Evolutionary conservation across 768 basidiomycete species (phyloP).

Genomic region (Phaeotremella skinneri): DNA sequence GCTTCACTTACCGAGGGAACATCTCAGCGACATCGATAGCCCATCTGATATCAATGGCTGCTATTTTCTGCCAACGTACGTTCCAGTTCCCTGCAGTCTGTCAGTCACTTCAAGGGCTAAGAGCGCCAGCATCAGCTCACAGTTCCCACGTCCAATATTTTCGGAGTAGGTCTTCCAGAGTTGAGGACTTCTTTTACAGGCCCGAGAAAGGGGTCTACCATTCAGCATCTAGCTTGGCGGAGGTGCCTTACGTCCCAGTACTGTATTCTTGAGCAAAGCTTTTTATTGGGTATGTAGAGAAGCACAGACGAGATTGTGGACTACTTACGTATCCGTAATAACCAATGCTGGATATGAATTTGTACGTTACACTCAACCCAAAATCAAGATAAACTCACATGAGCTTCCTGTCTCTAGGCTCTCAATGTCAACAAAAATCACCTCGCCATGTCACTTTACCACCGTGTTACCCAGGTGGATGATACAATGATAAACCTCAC

Average conservation of each 20-base stretch:
- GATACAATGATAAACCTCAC: too few species aligned
- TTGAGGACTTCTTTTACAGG: conserved; percentile 13
- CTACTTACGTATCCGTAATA: conserved; percentile 14
- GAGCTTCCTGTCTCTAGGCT: conserved; percentile 3
- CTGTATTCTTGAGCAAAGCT: conserved; percentile 9
- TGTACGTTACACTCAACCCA: background rate
- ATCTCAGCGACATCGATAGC: conserved; percentile 32
- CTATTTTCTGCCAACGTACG: background rate
- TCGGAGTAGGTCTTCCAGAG: background rate
- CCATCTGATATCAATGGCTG: conserved; percentile 16
- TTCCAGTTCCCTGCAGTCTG: conserved; percentile 10
- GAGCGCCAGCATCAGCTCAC: conserved; percentile 12
- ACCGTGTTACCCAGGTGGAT: too few species aligned
- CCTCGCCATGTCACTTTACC: background rate
- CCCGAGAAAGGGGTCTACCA: conserved; percentile 20
- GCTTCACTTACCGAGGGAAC: conserved; percentile 23
- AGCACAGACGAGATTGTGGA: background rate
- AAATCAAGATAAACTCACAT: conserved; percentile 2
- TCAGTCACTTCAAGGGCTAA: conserved; percentile 2
- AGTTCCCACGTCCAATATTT: conserved; percentile 30
- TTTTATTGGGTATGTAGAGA: background rate
- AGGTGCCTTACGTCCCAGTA: conserved; percentile 17
- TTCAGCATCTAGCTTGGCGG: background rate
- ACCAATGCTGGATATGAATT: conserved; percentile 8
- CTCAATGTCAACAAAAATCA: background rate